Base-by-base conservation (phyloP, 2,329 filamentous ascomycete species). In the Beauveria varroae region DNA sequence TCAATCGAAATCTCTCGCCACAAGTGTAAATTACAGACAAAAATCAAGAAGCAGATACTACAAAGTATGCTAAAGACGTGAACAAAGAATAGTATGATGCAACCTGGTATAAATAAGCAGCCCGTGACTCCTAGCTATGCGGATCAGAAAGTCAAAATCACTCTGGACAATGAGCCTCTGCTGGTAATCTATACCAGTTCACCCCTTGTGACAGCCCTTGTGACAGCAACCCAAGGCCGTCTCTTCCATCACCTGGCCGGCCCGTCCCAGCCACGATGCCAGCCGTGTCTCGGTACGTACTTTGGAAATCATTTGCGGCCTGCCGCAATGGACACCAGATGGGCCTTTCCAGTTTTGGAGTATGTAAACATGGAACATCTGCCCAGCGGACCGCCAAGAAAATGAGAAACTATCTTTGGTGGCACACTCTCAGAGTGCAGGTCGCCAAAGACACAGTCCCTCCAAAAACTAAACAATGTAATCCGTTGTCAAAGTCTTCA, bases 81-180 rank as follows among this genome's bases (percentile, higher is more conserved):
- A 18, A 12, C 22, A 57, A 41, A 34, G 30, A 61, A 55, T 46
- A 18, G 26, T 14, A 44, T n/a, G 47, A 62, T 41, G 61, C 54
- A 54, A 62, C 52, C 20, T 34, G 46, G 26, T 49, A 53, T 37
- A 44, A 54, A 37, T 18, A 41, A 28, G 6, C 12, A 56, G 51
- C 26, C 52, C 49, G 24, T 46, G 26, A 54, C 57, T 54, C 57
- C 57, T 37, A 41, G 49, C 50, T 26, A 60, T 60, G 57, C 57
- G 24, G 26, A 52, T 60, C 56, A 54, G 59, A 61, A 56, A 62
- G 61, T 57, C 47, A 28, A 41, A 34, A 43, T 43, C 56, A 12
- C 24, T 49, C 34, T 51, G 28, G 46, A 53, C 46, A 57, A 18
- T 54, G 30, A 30, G 12, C 49, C 61, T 22, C 40, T 47, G 8